These are phyloP conservation scores for Pichia kudriavzevii DNA, from an alignment of 1,139 yeast species.

Conservation along the genomic window DNA sequence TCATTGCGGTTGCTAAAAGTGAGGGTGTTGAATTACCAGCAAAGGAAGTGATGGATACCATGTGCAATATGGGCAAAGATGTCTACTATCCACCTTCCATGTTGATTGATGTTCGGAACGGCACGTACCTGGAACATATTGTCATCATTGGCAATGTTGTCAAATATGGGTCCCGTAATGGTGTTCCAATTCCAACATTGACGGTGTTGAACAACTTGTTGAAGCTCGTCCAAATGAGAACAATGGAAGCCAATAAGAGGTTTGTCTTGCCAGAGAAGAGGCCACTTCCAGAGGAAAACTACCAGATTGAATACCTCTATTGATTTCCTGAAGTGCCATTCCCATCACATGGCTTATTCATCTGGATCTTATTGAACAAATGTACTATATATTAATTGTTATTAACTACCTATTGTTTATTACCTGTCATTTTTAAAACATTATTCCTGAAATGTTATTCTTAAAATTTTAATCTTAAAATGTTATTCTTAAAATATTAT, in stretches of 20 bases:
- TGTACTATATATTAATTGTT: too few relatives aligned
- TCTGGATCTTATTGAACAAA: too few relatives aligned
- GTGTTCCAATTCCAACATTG: conserved; percentile 51
- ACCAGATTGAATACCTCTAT: conserved; percentile 9
- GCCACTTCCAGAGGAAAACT: conserved; percentile 25
- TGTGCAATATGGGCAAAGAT: conserved; percentile 13
- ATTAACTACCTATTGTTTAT: too few relatives aligned
- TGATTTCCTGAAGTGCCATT: neutral
- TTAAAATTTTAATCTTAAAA: too few relatives aligned
- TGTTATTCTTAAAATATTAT: too few relatives aligned
- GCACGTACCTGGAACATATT: conserved; percentile 62
- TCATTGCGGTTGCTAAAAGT: conserved; percentile 50
- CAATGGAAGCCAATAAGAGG: conserved; percentile 45
- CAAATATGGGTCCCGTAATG: conserved; percentile 44
- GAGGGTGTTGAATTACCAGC: conserved; percentile 43
- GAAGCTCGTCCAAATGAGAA: conserved; percentile 48
- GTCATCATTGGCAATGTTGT: conserved; percentile 67
- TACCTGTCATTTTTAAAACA: too few relatives aligned
- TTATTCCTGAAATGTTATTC: too few relatives aligned
- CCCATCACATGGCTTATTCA: too few relatives aligned
- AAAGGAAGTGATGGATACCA: conserved; percentile 9
- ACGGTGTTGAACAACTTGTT: conserved; percentile 49
- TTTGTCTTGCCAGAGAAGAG: conserved; percentile 36
- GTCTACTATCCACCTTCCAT: conserved; percentile 17
- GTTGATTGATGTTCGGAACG: conserved; percentile 59